Percentiles rank a stretch among this genome's conserved stretches.
phyloP scores from a whole-genome alignment of 371 early-diverging fungal genomes.

The Mucor piriformis region DNA sequence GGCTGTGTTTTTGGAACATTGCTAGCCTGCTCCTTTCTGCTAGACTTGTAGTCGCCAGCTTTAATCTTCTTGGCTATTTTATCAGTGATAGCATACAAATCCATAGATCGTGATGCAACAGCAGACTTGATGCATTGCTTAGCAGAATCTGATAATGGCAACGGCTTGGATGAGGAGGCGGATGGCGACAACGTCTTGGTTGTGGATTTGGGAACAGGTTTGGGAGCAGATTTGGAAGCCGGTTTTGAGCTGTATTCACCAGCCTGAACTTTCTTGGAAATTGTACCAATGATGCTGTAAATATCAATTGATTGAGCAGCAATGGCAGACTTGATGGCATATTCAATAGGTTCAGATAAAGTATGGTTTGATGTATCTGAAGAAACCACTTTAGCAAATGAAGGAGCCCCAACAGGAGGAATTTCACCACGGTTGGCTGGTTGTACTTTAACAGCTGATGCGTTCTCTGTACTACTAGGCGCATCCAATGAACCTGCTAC shows the following conservation, averaged over 20 bases:
- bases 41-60: slow-evolving; percentile 8
- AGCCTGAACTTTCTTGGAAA: neutral
- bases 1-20: no score
- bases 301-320: slow-evolving; percentile 13
- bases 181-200: neutral
- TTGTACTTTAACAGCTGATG: neutral
- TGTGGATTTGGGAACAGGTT: neutral
- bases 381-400: neutral
- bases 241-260: slow-evolving; percentile 10
- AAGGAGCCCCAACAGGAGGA: neutral
- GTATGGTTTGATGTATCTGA: neutral
- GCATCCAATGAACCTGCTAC: neutral
- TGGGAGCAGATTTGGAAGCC: neutral
- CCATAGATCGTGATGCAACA: slow-evolving; percentile 11
- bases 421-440: neutral
- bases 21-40: no score
- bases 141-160: slow-evolving; percentile 11
- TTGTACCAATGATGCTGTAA: neutral
- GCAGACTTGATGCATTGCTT: slow-evolving; percentile 5
- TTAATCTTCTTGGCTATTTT: neutral
- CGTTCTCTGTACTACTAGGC: neutral
- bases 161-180: neutral
- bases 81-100: slow-evolving; percentile 8
- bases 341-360: slow-evolving; percentile 13
- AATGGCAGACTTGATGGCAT: slow-evolving; percentile 7